Evolutionary conservation across 257 asterid genomes (phyloP).

Genomic region (Ligustrum vulgare): DNA sequence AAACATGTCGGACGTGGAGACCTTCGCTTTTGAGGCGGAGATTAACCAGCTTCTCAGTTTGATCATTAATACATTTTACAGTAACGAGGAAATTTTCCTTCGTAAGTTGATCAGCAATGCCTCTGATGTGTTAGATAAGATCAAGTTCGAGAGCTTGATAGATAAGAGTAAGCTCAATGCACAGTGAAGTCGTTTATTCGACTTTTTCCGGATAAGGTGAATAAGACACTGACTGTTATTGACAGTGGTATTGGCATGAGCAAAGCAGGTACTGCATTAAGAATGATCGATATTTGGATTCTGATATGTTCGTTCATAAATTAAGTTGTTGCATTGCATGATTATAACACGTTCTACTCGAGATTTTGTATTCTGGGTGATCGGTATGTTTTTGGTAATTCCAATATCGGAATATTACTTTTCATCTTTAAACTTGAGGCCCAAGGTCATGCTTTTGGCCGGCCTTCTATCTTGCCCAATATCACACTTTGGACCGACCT

Average conservation of each 20-base stretch:
- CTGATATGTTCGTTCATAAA: too few species aligned
- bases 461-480: too few species aligned
- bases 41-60: constrained; percentile 40
- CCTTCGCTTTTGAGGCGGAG: constrained; percentile 59
- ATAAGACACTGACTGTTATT: neutral
- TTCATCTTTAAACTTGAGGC: too few species aligned
- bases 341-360: too few species aligned
- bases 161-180: constrained; percentile 32
- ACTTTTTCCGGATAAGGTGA: constrained; percentile 23
- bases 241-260: too few species aligned
- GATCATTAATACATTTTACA: constrained; percentile 71
- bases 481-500: too few species aligned
- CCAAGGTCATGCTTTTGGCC: too few species aligned
- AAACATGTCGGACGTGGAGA: constrained; percentile 47
- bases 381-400: too few species aligned
- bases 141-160: constrained; percentile 71
- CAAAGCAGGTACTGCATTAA: neutral
- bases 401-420: too few species aligned
- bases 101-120: constrained; percentile 17
- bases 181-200: constrained; percentile 20
- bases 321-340: too few species aligned
- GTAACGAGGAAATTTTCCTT: constrained; percentile 25
- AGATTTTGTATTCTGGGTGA: too few species aligned
- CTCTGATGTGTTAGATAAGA: constrained; percentile 46
- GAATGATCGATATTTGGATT: too few species aligned